Evolutionary conservation across 495 filamentous ascomycete genomes (phyloP).

Genomic region (Oidiodendron maius): DNA sequence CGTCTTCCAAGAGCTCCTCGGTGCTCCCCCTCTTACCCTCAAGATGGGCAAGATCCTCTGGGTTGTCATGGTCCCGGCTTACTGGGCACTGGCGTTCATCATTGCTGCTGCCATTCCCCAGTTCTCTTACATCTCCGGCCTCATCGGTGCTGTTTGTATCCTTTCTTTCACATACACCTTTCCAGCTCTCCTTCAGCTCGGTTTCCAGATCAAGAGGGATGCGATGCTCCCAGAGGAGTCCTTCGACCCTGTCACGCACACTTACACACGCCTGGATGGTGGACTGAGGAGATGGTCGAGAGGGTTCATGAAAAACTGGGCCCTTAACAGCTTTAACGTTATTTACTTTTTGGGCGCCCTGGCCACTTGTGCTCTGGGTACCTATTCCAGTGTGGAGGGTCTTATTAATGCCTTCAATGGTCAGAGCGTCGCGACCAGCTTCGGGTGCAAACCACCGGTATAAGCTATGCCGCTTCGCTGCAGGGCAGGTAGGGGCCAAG

Average conservation of each 20-base stretch:
- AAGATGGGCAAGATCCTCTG: slow-evolving; percentile 46
- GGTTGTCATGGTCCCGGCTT: slow-evolving; percentile 46
- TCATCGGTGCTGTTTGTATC: slow-evolving; percentile 40
- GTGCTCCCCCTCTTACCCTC: slow-evolving; percentile 40
- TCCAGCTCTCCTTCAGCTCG: slow-evolving; percentile 28
- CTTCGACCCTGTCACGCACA: slow-evolving; percentile 39
- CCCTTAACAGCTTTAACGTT: slow-evolving; percentile 1
- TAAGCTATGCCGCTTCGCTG: no score
- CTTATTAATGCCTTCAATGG: not conserved
- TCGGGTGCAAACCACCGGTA: slow-evolving; percentile 16
- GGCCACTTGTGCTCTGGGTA: not conserved
- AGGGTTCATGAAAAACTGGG: slow-evolving; percentile 24
- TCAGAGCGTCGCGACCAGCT: slow-evolving; percentile 11
- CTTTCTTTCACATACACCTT: slow-evolving; percentile 15
- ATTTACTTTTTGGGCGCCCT: not conserved
- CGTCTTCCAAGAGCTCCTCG: slow-evolving; percentile 46
- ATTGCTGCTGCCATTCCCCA: slow-evolving; percentile 45
- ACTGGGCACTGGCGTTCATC: slow-evolving; percentile 49
- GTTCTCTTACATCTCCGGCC: slow-evolving; percentile 33
- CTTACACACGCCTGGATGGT: slow-evolving; percentile 24
- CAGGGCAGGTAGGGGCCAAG: no score
- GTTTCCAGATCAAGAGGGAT: slow-evolving; percentile 35
- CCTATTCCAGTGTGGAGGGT: not conserved
- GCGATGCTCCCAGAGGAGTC: slow-evolving; percentile 34
- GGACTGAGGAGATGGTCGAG: slow-evolving; percentile 31